phyloP scores from a whole-genome alignment of 805 yeast genomes.

The Kuraishia capsulata region DNA sequence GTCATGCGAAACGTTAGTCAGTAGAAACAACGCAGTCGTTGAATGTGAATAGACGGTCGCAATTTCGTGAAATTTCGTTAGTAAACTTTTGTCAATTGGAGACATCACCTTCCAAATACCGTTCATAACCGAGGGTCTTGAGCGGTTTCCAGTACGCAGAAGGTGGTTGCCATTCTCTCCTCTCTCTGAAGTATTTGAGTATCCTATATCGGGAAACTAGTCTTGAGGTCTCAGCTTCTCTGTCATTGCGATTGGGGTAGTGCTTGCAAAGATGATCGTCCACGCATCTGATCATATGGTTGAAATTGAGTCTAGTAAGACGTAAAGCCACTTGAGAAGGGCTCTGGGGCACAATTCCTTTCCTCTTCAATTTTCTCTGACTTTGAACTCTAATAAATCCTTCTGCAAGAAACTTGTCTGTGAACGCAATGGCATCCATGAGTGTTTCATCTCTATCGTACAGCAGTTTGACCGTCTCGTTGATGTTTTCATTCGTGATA shows the following conservation, averaged over 20 bases:
- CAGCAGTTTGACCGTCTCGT: constrained; percentile 16
- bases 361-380: constrained; percentile 1
- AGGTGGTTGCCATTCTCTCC: not conserved
- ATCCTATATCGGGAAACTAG: not conserved
- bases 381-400: constrained; percentile 8
- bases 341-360: not conserved
- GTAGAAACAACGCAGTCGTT: no score
- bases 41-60: no score
- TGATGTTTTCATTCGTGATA: constrained; percentile 15
- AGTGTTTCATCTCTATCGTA: constrained; percentile 11
- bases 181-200: not conserved
- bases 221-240: not conserved
- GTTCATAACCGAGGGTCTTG: not conserved
- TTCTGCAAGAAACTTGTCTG: constrained; percentile 18
- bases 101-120: not conserved
- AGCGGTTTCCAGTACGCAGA: not conserved
- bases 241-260: not conserved
- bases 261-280: not conserved
- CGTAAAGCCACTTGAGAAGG: not conserved
- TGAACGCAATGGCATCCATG: constrained; percentile 14
- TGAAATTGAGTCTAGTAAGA: not conserved
- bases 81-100: no score
- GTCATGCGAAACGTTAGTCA: no score
- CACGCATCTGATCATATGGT: not conserved
- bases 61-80: not conserved